Base-by-base conservation (phyloP, 352 stramenopile species). In the Globisporangium mamillatum region DNA sequence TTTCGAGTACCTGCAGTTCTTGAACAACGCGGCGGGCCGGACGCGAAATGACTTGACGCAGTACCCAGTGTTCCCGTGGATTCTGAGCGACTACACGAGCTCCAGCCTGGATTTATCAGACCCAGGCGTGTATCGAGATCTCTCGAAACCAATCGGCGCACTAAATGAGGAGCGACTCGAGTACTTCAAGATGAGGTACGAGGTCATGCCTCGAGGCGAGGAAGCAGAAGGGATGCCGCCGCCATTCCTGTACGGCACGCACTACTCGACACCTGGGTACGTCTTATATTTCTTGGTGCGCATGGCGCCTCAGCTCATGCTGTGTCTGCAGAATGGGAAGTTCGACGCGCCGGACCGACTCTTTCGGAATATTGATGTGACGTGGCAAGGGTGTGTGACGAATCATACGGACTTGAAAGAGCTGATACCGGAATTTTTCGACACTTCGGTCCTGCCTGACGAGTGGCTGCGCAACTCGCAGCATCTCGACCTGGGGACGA, bases 291-390 rank as follows among this genome's bases (percentile, higher is more conserved):
- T 98, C 73, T 79, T 99, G 22, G 85, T 99, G 38, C 87, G 98
- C 16, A 86, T 99, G 65, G 91, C 98, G 63, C 98, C 98, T 3
- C 80, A 99, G 38, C 97, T 98, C 73, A 97, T 97, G 88, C 74
- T 98, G 29, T 94, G 98, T 57, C 86, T 99, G 25, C 98, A 99
- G 81, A 93, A 93, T 66, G 97, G 97, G n/a, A 95, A 98, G 68
- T 99, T 99, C 75, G 98, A 99, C 80, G 92, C 98, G 0, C 86
- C 97, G 0, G 98, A 99, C 77, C 93, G 98, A 1, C 81, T 99
- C 18, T 99, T 99, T 71, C 91, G 84, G 41, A 98, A 89, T 63
- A 91, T 99, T 54, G 75, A 89, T 27, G 73, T 86, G 38, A 98
- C 97, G 10, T 99, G 95, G 91, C 84, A 98, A n/a, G 84, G 85